Evolutionary conservation across 2,329 filamentous ascomycete genomes (phyloP), one percentile per base, ranked within the genome.

Genomic region (Fusarium lateritium): DNA sequence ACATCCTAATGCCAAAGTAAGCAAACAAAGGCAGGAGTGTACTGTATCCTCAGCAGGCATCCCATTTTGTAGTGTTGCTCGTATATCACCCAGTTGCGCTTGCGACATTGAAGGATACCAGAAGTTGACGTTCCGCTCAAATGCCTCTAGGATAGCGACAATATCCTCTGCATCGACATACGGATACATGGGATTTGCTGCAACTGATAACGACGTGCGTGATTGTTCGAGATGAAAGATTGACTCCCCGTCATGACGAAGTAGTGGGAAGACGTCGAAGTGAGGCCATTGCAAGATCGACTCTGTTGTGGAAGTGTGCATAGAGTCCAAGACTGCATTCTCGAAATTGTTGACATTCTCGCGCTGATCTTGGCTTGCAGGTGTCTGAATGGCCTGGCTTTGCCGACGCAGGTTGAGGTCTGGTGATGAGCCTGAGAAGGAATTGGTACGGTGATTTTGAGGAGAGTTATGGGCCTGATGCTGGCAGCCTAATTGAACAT

Each of bases 31-130:
- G 53, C 84, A 86, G 3, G 77, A 78, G 4, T 78, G 73, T 0
- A 79, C 75, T 5, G 72, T 77, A 36, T 82, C 76, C 5, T 83
- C 80, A 5, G 77, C 76, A 0, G 80, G 75, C 8, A 77, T 76
- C 0, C 79, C 80, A 1, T 67, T 70, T 6, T 75, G 61, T 3
- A 85, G 72, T 3, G 76, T 75, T 1, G 56, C 46, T 8, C 79
- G 75, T 6, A 81, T 73, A 22, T 67, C 70, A 2, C 76, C 66
- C 1, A 84, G 70, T 26, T 81, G 83, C 0, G 65, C 60, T 43
- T 77, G 78, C 0, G 83, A 83, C 76, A 85, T 80, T 7, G 83
- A 84, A 0, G 84, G 85, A 56, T 86, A 86, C 83, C 83, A 86
- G 47, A 85, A 86, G 71, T 86, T 87, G 42, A 86, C 76, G 34